Evolutionary conservation across 805 yeast genomes (phyloP).

Genomic region (Starmerella apicola): DNA sequence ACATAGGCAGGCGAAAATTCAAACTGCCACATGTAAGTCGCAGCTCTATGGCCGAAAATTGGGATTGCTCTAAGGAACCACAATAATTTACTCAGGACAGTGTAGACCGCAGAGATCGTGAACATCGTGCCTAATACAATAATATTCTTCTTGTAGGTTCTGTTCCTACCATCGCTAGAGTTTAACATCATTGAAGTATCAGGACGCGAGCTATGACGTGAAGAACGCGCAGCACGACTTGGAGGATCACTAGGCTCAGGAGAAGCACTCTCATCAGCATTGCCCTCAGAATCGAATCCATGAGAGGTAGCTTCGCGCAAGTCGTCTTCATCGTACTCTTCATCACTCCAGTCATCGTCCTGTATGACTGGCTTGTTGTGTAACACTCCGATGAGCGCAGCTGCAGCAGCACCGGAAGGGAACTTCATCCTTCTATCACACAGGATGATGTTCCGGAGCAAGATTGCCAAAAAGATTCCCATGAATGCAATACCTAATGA

Average conservation of each 20-base stretch:
- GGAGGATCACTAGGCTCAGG: neutral
- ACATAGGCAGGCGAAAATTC: slow-evolving; percentile 96
- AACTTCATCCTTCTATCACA: slow-evolving; percentile 79
- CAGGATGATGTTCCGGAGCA: slow-evolving; percentile 73
- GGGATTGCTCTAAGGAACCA: slow-evolving; percentile 47
- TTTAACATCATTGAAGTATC: slow-evolving; percentile 7
- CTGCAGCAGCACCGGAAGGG: slow-evolving; percentile 95
- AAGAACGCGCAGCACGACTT: neutral
- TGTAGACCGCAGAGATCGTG: slow-evolving; percentile 54
- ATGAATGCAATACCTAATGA: slow-evolving; percentile 77
- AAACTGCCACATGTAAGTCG: slow-evolving; percentile 68
- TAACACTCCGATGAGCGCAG: slow-evolving; percentile 76
- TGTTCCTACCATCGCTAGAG: slow-evolving; percentile 8
- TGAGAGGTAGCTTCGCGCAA: neutral
- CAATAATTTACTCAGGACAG: slow-evolving; percentile 56
- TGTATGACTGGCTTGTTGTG: slow-evolving; percentile 42
- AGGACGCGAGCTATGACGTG: neutral
- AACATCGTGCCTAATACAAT: slow-evolving; percentile 51
- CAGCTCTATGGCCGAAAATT: slow-evolving; percentile 54
- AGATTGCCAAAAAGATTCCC: slow-evolving; percentile 91
- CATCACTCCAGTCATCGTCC: slow-evolving; percentile 19
- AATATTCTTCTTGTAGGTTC: slow-evolving; percentile 38
- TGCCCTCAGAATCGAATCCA: neutral
- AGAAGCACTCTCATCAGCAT: neutral
- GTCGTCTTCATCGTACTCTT: slow-evolving; percentile 7